Base-by-base conservation (phyloP, 2,329 filamentous ascomycete species). In the Botryotinia narcissicola region DNA sequence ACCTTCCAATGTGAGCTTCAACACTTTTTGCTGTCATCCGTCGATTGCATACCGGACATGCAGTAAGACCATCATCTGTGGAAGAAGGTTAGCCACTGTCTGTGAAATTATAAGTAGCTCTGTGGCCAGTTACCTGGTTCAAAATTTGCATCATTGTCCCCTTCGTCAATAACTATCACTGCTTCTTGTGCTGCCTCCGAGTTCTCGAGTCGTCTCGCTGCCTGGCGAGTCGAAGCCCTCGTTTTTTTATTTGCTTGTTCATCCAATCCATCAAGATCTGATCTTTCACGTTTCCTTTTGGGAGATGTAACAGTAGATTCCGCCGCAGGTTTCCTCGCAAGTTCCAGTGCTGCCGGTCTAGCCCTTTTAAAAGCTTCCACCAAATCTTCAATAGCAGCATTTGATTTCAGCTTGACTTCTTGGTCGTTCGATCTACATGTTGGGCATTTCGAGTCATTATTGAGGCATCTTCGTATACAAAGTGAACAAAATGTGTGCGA, bases 401-500 rank as follows among this genome's bases (percentile, higher is more conserved):
- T 98, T 64, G 91, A 91, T 74, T 94, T 88, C 77, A 99, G 81
- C 81, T 93, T 96, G 75, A 93, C 87, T 81, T 95, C 94, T 81
- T 98, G 94, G 77, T 97, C 93, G 0, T 85, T 83, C 9, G 89
- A 85, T 70, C 94, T 90, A 83, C 96, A 99, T 1, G 93, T 86
- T 0, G 96, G 96, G 79, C 96, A 99, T 82, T 92, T 94, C 14
- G 94, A 93, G 77, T 98, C 94, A 46, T 89, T 87, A 3, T 91
- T 91, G 0, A 99, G 87, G 75, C 93, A 94, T 75, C 95, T 88
- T 44, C 96, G 92, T 81, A 99, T 98, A 82, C 96, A 99, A 71
- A 97, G 85, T 10, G 95, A 98, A 86, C 96, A 99, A 81, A 99
- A 99, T 0, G 96, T 98, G 81, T 99, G 96, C 71, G 90, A 92